Conservation (phyloP, 306 rosid genomes). For the Cicer bijugum region DNA sequence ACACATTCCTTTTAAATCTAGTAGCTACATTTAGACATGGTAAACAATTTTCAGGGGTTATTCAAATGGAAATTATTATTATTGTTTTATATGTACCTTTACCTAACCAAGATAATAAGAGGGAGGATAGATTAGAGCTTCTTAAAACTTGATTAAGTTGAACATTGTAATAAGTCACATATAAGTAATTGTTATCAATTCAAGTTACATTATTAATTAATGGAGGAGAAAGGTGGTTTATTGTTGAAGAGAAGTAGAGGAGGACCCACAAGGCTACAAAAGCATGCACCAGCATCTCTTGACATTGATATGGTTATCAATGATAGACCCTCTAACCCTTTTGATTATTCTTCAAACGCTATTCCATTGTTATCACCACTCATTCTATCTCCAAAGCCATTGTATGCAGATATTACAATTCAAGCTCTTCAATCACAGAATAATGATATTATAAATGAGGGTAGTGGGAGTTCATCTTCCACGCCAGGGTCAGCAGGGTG, state of each 20-base stretch:
- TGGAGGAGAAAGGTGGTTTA: constrained; percentile 39
- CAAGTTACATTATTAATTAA: not conserved
- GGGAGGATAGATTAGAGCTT: not conserved
- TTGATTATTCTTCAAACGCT: constrained; percentile 51
- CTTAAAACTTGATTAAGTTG: not conserved
- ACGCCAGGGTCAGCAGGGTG: constrained; percentile 45
- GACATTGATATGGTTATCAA: constrained; percentile 49
- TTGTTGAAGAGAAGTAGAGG: constrained; percentile 27
- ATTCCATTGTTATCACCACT: constrained; percentile 80
- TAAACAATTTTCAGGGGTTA: not conserved
- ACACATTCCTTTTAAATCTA: constrained; percentile 15
- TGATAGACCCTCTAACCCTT: constrained; percentile 36
- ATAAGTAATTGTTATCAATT: not conserved
- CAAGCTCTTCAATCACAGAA: constrained; percentile 28
- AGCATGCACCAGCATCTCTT: constrained; percentile 67
- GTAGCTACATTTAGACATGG: constrained; percentile 3
- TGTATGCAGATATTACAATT: constrained; percentile 29
- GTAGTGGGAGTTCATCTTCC: not conserved
- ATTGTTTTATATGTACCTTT: not conserved
- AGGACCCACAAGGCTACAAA: constrained; percentile 66
- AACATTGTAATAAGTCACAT: not conserved
- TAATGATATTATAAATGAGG: not conserved
- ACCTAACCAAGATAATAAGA: not conserved
- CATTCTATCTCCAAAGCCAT: constrained; percentile 53
- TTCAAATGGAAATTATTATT: not conserved